These are phyloP conservation scores for Claviceps cyperi DNA, from an alignment of 2,329 filamentous ascomycete genomes.

Conservation along the genomic window DNA sequence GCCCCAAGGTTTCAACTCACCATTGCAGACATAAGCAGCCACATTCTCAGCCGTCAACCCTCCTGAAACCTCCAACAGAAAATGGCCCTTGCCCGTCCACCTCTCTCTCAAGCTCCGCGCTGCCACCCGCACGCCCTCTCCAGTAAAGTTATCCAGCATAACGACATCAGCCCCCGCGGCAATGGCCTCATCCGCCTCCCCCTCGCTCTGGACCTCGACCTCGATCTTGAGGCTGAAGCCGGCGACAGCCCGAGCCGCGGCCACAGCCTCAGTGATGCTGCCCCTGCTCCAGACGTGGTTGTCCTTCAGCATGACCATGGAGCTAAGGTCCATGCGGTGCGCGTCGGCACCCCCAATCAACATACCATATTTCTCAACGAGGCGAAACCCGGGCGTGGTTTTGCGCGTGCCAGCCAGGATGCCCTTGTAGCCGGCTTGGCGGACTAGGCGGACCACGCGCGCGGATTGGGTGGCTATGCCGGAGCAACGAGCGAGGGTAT, in stretches of 20 bases:
- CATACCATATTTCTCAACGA: constrained; percentile 98
- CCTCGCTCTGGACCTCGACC: constrained; percentile 82
- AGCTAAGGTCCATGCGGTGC: constrained; percentile 78
- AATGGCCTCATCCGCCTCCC: constrained; percentile 83
- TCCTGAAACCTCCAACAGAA: constrained; percentile 84
- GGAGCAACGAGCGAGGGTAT: constrained; percentile 79
- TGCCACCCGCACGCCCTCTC: constrained; percentile 60
- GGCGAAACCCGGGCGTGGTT: constrained; percentile 86
- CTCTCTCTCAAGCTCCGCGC: constrained; percentile 63
- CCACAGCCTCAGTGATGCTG: constrained; percentile 74
- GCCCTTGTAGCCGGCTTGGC: constrained; percentile 60
- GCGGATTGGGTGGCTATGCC: constrained; percentile 65
- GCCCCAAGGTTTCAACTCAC: constrained; percentile 26
- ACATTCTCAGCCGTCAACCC: constrained; percentile 80
- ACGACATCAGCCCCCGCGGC: constrained; percentile 83
- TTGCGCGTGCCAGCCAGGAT: constrained; percentile 90
- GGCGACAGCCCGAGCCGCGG: constrained; percentile 66
- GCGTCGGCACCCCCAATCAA: constrained; percentile 82
- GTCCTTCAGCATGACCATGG: constrained; percentile 98
- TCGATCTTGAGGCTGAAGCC: constrained; percentile 92
- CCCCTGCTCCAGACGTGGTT: constrained; percentile 92
- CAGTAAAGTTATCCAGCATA: constrained; percentile 93
- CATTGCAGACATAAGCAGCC: constrained; percentile 59
- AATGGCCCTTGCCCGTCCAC: constrained; percentile 60
- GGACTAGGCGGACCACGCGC: constrained; percentile 39